phyloP scores from a whole-genome alignment of 495 filamentous ascomycete genomes.

The Neurospora cerealis region DNA sequence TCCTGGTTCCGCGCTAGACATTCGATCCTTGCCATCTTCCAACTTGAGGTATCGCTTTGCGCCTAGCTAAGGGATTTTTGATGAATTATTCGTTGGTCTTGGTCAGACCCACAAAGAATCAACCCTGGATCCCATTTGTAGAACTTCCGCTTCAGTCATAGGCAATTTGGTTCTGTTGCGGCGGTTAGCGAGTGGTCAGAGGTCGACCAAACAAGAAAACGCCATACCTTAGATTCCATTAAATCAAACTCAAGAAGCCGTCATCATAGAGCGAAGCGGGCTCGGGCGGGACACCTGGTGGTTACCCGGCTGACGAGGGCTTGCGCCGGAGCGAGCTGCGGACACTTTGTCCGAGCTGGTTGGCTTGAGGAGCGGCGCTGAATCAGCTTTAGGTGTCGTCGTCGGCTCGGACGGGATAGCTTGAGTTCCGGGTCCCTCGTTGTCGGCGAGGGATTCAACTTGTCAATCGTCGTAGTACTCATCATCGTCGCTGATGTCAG shows the following conservation, averaged over 20 bases:
- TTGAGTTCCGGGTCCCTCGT: constrained; percentile 74
- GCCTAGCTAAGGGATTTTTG: not conserved
- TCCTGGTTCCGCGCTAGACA: not conserved
- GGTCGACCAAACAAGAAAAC: not conserved
- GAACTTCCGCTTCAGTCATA: not conserved
- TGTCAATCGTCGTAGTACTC: constrained; percentile 99
- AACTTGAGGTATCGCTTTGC: not conserved
- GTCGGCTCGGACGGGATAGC: constrained; percentile 51
- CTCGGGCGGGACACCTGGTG: constrained; percentile 41
- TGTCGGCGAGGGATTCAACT: constrained; percentile 74
- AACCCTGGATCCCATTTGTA: not conserved
- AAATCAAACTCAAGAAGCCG: constrained; percentile 41
- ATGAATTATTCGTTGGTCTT: not conserved
- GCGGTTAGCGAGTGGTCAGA: not conserved
- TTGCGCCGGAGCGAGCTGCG: constrained; percentile 27
- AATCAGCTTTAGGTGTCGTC: constrained; percentile 24
- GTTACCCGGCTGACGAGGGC: constrained; percentile 24
- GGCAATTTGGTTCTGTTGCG: not conserved
- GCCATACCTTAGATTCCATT: constrained; percentile 16
- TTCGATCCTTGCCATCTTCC: not conserved
- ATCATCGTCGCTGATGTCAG: constrained; percentile 90
- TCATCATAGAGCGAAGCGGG: constrained; percentile 51
- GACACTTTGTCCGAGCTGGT: constrained; percentile 26
- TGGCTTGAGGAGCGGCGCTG: constrained; percentile 21
- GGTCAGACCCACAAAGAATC: not conserved